Base-by-base conservation (phyloP, 495 filamentous ascomycete species). In the Apodospora peruviana region DNA sequence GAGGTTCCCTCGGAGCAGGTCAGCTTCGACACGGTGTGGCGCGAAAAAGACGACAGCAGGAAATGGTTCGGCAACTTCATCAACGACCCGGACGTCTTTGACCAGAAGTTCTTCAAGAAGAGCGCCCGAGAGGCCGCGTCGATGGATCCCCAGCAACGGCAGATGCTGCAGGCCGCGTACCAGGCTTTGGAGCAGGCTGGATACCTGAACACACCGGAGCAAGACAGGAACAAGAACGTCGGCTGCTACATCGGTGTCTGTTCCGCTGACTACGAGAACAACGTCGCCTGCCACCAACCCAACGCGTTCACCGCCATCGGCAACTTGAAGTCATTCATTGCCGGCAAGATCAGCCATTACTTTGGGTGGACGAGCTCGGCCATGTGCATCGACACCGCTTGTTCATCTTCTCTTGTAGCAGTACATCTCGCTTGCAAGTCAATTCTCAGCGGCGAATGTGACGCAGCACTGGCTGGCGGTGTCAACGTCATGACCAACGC, bases 111-210 rank as follows among this genome's bases (percentile, higher is more conserved):
- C 66, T 86, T 86, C 62, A 67, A 67, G 4, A 73, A 81, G 17
- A 74, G 70, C 1, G 61, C 73, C 4, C 62, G 67, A 2, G 80
- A 83, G 39, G 82, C 88, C 27, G 82, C 84, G 4, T 35, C 41
- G 1, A 53, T 50, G 44, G 88, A 91, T 59, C 88, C 88, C 1
- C 87, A 88, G 57, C 87, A 90, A 56, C 80, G 88, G 19, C 65
- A 89, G 24, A 79, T 85, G 0, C 70, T 94, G 5, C 77, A 86
- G 35, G 86, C 81, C 34, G 85, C 85, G 0, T 91, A 90, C 56
- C 85, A 91, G 52, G 88, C 88, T 0, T 70, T 94, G 1, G 88
- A 91, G 59, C 49, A 55, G 55, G 77, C 81, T 40, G 90, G 56
- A 78, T 51, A 56, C 24, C 24, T 86, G 0, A 74, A 79, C 5